These are phyloP conservation scores for Brassica hybrid DNA, from an alignment of 441 rosid species.

Conservation along the genomic window DNA sequence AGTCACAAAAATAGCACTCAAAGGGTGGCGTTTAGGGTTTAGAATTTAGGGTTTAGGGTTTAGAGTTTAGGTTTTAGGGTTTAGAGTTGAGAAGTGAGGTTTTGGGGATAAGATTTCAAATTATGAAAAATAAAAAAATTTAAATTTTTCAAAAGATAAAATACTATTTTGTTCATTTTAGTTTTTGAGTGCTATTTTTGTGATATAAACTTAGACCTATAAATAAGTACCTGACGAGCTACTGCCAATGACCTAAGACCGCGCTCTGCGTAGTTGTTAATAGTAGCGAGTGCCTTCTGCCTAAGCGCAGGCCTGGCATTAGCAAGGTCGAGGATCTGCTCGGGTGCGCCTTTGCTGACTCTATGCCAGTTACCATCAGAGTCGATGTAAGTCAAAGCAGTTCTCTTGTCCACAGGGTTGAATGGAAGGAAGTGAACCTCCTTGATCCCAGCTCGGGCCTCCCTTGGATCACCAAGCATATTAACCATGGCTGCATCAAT, in stretches of 20 bases:
- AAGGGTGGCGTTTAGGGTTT: too few relatives aligned
- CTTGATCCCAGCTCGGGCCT: constrained; percentile 86
- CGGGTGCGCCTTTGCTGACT: constrained; percentile 97
- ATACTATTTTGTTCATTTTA: too few relatives aligned
- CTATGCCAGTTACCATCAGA: constrained; percentile 79
- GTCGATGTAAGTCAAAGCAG: constrained; percentile 93
- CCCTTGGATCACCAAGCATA: constrained; percentile 68
- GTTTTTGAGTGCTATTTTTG: too few relatives aligned
- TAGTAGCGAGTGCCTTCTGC: constrained; percentile 7
- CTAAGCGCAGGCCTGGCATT: constrained; percentile 5
- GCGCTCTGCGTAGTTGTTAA: background rate
- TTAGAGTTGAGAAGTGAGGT: too few relatives aligned
- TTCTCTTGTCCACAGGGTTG: constrained; percentile 95
- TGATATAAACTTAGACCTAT: too few relatives aligned
- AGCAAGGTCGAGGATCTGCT: constrained; percentile 51
- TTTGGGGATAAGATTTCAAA: too few relatives aligned
- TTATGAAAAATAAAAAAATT: too few relatives aligned
- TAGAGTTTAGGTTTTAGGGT: too few relatives aligned
- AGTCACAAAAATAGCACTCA: too few relatives aligned
- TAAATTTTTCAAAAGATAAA: too few relatives aligned
- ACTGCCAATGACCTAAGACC: constrained; percentile 4
- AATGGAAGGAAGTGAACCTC: constrained; percentile 97
- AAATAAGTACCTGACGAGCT: constrained; percentile 4
- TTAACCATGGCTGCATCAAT: constrained; percentile 80
- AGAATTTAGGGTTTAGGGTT: too few relatives aligned